These are phyloP conservation scores for Apophysomyces trapeziformis DNA, from an alignment of 371 early-diverging fungal species.

Conservation along the genomic window DNA sequence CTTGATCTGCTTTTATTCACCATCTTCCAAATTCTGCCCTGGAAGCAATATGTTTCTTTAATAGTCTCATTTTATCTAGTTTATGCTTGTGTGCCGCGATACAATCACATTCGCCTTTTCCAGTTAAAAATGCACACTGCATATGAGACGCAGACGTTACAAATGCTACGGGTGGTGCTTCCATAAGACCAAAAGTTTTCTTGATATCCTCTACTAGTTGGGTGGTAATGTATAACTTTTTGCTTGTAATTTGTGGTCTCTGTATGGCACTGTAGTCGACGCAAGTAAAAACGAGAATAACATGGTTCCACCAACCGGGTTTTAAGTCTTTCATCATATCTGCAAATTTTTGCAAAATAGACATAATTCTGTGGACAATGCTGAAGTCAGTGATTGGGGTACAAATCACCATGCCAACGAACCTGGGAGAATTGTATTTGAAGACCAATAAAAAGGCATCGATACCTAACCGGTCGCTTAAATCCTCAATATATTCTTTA, in stretches of 20 bases:
- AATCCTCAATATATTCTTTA: slow-evolving; percentile 48
- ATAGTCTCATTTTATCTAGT: slow-evolving; percentile 29
- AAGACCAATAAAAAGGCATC: slow-evolving; percentile 56
- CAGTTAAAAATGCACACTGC: slow-evolving; percentile 23
- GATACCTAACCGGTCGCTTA: slow-evolving; percentile 52
- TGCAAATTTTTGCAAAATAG: slow-evolving; percentile 45
- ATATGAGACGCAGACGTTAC: slow-evolving; percentile 25
- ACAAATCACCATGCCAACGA: neutral
- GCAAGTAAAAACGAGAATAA: slow-evolving; percentile 56
- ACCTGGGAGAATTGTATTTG: slow-evolving; percentile 38
- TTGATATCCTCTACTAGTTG: slow-evolving; percentile 25
- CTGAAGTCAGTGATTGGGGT: neutral
- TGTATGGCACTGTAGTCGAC: slow-evolving; percentile 42
- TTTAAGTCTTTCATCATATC: slow-evolving; percentile 53
- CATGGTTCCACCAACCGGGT: slow-evolving; percentile 54
- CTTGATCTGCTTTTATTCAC: neutral
- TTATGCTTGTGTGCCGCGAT: slow-evolving; percentile 27
- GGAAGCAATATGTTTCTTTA: slow-evolving; percentile 18
- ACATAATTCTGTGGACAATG: slow-evolving; percentile 26
- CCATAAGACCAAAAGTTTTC: slow-evolving; percentile 18
- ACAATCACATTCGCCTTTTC: slow-evolving; percentile 34
- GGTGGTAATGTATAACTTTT: slow-evolving; percentile 28
- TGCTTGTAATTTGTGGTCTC: slow-evolving; percentile 18
- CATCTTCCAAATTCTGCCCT: neutral
- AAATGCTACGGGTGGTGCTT: slow-evolving; percentile 31